Evolutionary conservation across 768 basidiomycete species (phyloP).

Genomic region (Boletellus emodensis): DNA sequence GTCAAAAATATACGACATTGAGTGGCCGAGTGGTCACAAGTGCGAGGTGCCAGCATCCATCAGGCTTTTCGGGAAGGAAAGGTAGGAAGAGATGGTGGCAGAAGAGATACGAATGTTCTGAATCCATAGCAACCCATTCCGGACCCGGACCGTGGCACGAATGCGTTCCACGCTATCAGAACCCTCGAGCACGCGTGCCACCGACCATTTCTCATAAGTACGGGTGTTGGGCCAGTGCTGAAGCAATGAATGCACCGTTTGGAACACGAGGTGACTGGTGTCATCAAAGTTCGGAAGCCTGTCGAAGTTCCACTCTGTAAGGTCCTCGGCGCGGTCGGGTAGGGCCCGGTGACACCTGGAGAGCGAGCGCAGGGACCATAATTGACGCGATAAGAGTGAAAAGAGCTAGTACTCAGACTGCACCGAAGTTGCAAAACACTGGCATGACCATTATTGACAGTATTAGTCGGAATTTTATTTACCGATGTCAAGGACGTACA

Average conservation of each 20-base stretch:
- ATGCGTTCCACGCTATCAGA: neutral
- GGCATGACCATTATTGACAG: too few relatives aligned
- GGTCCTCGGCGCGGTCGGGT: too few relatives aligned
- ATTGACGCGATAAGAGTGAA: too few relatives aligned
- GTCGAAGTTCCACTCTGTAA: slow-evolving; percentile 22
- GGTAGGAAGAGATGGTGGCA: slow-evolving; percentile 13
- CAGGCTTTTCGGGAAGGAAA: neutral
- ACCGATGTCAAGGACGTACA: too few relatives aligned
- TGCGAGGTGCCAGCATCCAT: slow-evolving; percentile 18
- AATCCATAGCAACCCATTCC: slow-evolving; percentile 34
- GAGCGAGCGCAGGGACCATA: too few relatives aligned
- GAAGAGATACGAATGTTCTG: slow-evolving; percentile 39
- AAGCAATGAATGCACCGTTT: slow-evolving; percentile 28
- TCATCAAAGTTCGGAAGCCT: slow-evolving; percentile 20
- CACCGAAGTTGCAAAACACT: too few relatives aligned
- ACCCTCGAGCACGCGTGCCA: too few relatives aligned
- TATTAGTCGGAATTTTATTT: too few relatives aligned
- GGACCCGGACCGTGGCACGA: slow-evolving; percentile 9
- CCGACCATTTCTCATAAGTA: slow-evolving; percentile 44
- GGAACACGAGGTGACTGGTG: slow-evolving; percentile 26
- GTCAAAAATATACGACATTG: slow-evolving; percentile 51
- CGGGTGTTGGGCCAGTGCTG: slow-evolving; percentile 47
- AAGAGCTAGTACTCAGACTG: too few relatives aligned
- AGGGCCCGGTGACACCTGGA: too few relatives aligned
- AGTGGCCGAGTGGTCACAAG: slow-evolving; percentile 28